Evolutionary conservation across 2,329 filamentous ascomycete species (phyloP).

Genomic region (Diplocarpon mali): DNA sequence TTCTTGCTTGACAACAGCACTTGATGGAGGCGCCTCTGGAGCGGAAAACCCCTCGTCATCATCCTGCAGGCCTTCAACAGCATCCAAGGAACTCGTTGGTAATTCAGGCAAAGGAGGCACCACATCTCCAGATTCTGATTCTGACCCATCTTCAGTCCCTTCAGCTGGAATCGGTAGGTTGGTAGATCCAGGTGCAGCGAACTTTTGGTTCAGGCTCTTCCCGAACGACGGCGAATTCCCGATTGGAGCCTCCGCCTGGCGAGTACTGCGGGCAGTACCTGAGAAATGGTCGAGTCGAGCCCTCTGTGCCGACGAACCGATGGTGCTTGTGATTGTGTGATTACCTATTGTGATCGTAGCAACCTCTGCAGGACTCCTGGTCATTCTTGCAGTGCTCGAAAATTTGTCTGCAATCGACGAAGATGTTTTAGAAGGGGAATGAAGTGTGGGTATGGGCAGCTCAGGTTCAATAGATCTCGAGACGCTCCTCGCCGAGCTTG

Average conservation of each 20-base stretch:
- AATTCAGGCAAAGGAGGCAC: conserved; percentile 1
- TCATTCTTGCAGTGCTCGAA: conserved; percentile 13
- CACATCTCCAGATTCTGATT: conserved; percentile 7
- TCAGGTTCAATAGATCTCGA: conserved; percentile 9
- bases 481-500: neutral
- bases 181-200: conserved; percentile 21
- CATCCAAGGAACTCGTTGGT: neutral
- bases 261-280: conserved; percentile 3
- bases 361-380: conserved; percentile 18
- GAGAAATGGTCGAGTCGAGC: conserved; percentile 8
- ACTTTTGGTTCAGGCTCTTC: conserved; percentile 22
- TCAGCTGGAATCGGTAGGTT: conserved; percentile 6
- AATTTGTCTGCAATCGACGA: conserved; percentile 19
- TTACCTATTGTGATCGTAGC: conserved; percentile 28
- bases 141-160: conserved; percentile 8
- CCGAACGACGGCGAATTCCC: conserved; percentile 21
- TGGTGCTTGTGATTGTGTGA: conserved; percentile 24
- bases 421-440: conserved; percentile 19
- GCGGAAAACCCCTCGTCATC: neutral
- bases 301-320: conserved; percentile 23
- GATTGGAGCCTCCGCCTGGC: neutral
- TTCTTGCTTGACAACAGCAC: neutral
- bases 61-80: neutral
- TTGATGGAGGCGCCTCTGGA: neutral
- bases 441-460: conserved; percentile 17